Conservation (phyloP, 768 basidiomycete genomes). For the Podaxis sp. region DNA sequence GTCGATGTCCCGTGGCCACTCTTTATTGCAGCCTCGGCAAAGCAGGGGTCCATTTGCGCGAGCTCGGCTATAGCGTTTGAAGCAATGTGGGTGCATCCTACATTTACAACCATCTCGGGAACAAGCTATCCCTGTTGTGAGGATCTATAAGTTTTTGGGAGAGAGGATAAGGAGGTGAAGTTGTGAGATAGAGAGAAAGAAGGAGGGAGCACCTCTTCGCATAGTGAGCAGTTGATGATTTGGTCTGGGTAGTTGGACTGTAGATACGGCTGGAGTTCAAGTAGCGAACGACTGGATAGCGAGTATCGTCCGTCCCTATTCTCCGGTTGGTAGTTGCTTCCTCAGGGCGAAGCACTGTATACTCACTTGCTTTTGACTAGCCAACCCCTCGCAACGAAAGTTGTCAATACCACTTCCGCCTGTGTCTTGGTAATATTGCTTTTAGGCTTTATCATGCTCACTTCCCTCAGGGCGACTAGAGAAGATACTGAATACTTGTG, state of each 20-base stretch:
- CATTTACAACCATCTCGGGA: conserved; percentile 59
- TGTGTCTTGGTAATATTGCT: conserved; percentile 71
- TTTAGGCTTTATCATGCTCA: conserved; percentile 55
- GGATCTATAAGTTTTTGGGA: conserved; percentile 39
- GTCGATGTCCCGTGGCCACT: conserved; percentile 59
- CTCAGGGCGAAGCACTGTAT: conserved; percentile 11
- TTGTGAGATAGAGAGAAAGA: not conserved
- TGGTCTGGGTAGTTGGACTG: conserved; percentile 73
- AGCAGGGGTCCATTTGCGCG: conserved; percentile 26
- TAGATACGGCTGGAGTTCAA: conserved; percentile 76
- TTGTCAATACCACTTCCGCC: conserved; percentile 68
- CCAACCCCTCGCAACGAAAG: conserved; percentile 86
- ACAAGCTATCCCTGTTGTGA: conserved; percentile 72
- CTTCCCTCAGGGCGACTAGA: conserved; percentile 72
- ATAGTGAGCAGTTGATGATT: conserved; percentile 69
- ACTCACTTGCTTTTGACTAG: conserved; percentile 71
- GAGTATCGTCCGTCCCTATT: conserved; percentile 70
- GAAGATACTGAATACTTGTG: conserved; percentile 78
- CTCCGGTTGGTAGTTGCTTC: not conserved
- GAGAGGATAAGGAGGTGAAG: conserved; percentile 2
- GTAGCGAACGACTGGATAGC: conserved; percentile 68
- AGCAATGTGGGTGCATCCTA: conserved; percentile 67
- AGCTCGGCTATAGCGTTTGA: conserved; percentile 42
- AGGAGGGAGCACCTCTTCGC: conserved; percentile 54
- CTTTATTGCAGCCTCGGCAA: conserved; percentile 58